A percentile compares a stretch with the other conserved stretches of the same genome.
Evolutionary conservation across 129 eudicot species (phyloP).

Genomic region (Artemisia argyi): DNA sequence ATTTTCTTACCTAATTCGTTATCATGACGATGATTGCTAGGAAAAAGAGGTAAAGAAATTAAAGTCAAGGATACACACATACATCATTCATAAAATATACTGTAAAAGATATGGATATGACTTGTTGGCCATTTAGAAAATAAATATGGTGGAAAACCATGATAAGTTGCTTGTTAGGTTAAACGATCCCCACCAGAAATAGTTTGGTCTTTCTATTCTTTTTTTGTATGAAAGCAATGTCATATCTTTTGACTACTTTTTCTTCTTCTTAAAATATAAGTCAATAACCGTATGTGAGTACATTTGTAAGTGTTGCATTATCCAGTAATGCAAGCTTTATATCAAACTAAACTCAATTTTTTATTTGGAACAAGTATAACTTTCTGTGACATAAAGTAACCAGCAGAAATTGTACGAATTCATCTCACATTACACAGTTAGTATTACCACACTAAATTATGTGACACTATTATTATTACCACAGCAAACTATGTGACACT

Average conservation of each 20-base stretch:
- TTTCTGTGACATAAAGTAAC: no score
- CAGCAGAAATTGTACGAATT: not conserved
- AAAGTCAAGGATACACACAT: constrained; percentile 20
- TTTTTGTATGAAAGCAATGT: constrained; percentile 23
- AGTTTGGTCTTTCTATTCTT: not conserved
- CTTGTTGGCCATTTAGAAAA: constrained; percentile 30
- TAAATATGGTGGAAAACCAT: constrained; percentile 28
- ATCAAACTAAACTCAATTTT: no score
- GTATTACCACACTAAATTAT: not conserved
- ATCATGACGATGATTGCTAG: not conserved
- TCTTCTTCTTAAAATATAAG: not conserved
- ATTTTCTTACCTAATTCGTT: not conserved
- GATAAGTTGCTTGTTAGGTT: constrained; percentile 31
- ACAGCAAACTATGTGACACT: no score
- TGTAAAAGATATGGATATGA: not conserved
- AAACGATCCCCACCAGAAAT: constrained; percentile 33
- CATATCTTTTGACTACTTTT: constrained; percentile 14
- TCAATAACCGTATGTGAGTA: not conserved
- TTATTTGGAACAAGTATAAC: no score
- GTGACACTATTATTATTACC: no score
- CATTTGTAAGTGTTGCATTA: not conserved
- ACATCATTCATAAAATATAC: constrained; percentile 5
- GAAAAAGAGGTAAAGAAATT: not conserved
- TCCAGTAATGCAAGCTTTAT: not conserved
- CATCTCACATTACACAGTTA: no score